Evolutionary conservation across 164 flowering plant genomes (phyloP).

Genomic region (Stephania yunnanensis): DNA sequence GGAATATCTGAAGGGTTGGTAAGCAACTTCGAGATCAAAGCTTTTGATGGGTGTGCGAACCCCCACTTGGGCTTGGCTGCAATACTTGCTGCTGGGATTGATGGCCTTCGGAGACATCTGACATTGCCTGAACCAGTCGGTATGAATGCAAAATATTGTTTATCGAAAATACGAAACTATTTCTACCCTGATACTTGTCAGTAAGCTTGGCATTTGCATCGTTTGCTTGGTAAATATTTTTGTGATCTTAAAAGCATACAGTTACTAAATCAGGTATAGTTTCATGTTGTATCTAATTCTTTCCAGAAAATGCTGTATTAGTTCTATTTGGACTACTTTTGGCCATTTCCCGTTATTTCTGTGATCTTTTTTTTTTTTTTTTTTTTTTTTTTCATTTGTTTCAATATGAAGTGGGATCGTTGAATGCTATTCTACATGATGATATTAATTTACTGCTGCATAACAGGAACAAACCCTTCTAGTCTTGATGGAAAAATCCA

Average conservation of each 20-base stretch:
- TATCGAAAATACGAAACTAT: not conserved
- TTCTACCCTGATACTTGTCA: not conserved
- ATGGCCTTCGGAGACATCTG: slow-evolving; percentile 74
- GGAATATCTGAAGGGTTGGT: slow-evolving; percentile 70
- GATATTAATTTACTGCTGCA: slow-evolving; percentile 4
- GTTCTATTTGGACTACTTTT: not conserved
- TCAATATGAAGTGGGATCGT: not conserved
- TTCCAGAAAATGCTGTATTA: not conserved
- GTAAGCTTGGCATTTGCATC: not conserved
- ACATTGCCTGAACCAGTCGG: slow-evolving; percentile 78
- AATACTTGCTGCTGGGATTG: slow-evolving; percentile 84
- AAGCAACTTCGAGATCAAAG: slow-evolving; percentile 93
- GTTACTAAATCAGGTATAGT: not conserved
- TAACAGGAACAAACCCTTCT: slow-evolving; percentile 63
- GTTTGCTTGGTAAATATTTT: not conserved
- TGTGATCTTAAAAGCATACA: not conserved
- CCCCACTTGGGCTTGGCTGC: slow-evolving; percentile 89
- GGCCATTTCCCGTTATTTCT: not conserved
- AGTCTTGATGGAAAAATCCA: slow-evolving; percentile 29
- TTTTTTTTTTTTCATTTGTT: not conserved
- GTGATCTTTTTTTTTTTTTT: not conserved
- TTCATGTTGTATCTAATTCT: not conserved
- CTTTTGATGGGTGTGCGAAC: slow-evolving; percentile 96
- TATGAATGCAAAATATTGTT: slow-evolving; percentile 23
- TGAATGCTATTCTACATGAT: not conserved